Evolutionary conservation across 1,139 yeast genomes (phyloP), one percentile per base, ranked within the genome.

Genomic region (Lodderomyces metapsilosis): DNA sequence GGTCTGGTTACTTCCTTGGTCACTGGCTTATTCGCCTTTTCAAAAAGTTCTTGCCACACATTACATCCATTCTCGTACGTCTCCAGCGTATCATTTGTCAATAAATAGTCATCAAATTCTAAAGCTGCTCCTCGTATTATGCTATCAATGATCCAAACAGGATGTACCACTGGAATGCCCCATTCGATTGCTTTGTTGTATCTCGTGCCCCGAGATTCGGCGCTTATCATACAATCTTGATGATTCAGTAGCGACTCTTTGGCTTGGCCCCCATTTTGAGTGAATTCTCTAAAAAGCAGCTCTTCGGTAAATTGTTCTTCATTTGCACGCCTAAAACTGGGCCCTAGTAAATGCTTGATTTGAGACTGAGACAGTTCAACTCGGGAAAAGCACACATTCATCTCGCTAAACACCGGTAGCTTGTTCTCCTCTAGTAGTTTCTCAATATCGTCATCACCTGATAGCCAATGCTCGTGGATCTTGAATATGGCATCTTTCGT

Each of bases 71-170:
- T 84, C 9, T 38, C 38, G 33, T 47, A 51, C 18, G 74, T 61
- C 39, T 59, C 46, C 17, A 47, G 40, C 2, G 52, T 50, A 25
- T 56, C 54, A 11, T 56, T 51, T 7, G 49, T 52, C 18, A 68
- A 48, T 12, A 50, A 73, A 51, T 76, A 80, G 41, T 72, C 71
- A 17, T 66, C 62, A 39, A 66, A 68, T 22, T 74, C 76, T 39
- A 88, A 58, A 2, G 79, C 68, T 0, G 88, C 88, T 3, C 76
- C 78, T 46, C 95, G 66, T 36, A 69, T 64, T 3, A 79, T 57
- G 37, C 87, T 78, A 56, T 87, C 88, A 16, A 74, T 53, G 3
- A 89, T 60, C 94, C 95, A 89, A 40, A 77, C 62, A 0, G 94
- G 92, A 56, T 85, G 89, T 3, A 88, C 78, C 1, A 82, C 74